These are phyloP conservation scores for Paracoccidioides lutzii DNA, from an alignment of 2,329 filamentous ascomycete genomes.

Conservation along the genomic window DNA sequence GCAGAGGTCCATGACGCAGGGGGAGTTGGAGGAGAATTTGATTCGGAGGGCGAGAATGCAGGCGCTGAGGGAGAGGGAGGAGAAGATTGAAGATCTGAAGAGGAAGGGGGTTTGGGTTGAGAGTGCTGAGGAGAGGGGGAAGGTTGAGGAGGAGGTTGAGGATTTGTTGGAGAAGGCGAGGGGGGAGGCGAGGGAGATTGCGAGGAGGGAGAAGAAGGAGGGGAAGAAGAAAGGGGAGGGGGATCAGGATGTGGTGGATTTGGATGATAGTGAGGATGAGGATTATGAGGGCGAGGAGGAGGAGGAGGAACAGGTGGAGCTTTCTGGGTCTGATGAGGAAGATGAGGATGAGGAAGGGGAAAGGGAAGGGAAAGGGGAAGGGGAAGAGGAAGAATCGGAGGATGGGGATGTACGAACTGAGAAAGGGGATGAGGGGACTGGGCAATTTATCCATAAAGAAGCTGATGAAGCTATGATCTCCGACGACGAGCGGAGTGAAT, in stretches of 20 bases:
- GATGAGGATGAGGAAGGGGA: slow-evolving; percentile 15
- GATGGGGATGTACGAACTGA: slow-evolving; percentile 11
- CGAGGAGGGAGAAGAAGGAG: slow-evolving; percentile 60
- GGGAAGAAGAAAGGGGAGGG: slow-evolving; percentile 50
- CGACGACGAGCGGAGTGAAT: slow-evolving; percentile 19
- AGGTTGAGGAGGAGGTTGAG: slow-evolving; percentile 70
- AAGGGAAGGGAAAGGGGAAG: slow-evolving; percentile 10
- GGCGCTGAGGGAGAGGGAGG: slow-evolving; percentile 62
- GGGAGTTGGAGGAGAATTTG: slow-evolving; percentile 56
- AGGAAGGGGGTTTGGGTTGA: slow-evolving; percentile 70
- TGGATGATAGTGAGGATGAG: slow-evolving; percentile 39
- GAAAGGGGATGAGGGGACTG: slow-evolving; percentile 11
- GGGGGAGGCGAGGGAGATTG: slow-evolving; percentile 65
- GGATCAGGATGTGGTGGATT: slow-evolving; percentile 34
- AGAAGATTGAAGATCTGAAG: slow-evolving; percentile 61
- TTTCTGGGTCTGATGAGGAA: slow-evolving; percentile 14
- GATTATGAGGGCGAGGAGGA: slow-evolving; percentile 32
- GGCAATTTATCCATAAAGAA: slow-evolving; percentile 26
- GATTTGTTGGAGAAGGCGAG: slow-evolving; percentile 77
- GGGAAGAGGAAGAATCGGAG: slow-evolving; percentile 11
- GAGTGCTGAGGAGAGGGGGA: slow-evolving; percentile 74
- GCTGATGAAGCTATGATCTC: slow-evolving; percentile 26
- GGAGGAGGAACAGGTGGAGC: slow-evolving; percentile 19
- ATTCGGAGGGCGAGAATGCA: slow-evolving; percentile 65
- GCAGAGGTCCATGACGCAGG: slow-evolving; percentile 49